These are phyloP conservation scores for Pichia sp. DNA, from an alignment of 1,139 yeast species.

Conservation along the genomic window DNA sequence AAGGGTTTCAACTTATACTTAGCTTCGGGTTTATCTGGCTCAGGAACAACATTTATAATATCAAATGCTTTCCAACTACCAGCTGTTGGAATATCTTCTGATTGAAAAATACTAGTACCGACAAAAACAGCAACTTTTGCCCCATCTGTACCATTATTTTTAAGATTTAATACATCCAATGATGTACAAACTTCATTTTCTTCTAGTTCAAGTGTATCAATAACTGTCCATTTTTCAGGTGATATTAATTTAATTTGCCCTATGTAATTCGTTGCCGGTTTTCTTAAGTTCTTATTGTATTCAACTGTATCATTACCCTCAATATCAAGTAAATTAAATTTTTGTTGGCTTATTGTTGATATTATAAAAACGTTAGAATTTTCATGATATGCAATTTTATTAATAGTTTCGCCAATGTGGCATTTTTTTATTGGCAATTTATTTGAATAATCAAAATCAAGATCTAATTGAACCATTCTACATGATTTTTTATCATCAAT, in stretches of 20 bases:
- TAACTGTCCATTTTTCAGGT: constrained; percentile 69
- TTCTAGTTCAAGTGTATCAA: constrained; percentile 61
- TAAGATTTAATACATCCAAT: constrained; percentile 51
- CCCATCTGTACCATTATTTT: constrained; percentile 14
- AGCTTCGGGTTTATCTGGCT: constrained; percentile 81
- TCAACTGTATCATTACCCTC: constrained; percentile 66
- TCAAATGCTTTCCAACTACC: constrained; percentile 77
- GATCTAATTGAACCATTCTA: constrained; percentile 53
- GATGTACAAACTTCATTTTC: constrained; percentile 63
- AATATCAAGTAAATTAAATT: constrained; percentile 67
- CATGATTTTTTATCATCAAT: constrained; percentile 70
- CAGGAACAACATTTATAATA: constrained; percentile 80
- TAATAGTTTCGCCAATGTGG: constrained; percentile 57
- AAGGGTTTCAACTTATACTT: constrained; percentile 71
- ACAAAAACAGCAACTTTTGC: constrained; percentile 40
- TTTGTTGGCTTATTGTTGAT: constrained; percentile 55
- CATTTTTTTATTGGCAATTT: constrained; percentile 55
- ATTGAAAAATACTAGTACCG: constrained; percentile 72
- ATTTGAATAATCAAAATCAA: constrained; percentile 49
- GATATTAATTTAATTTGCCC: constrained; percentile 60
- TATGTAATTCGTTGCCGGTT: constrained; percentile 28
- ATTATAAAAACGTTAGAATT: constrained; percentile 57
- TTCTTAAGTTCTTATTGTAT: constrained; percentile 38
- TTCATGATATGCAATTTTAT: constrained; percentile 67
- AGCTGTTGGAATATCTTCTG: constrained; percentile 77